Percentiles rank a stretch among this genome's conserved stretches.
These are phyloP conservation scores for Dendrobium huoshanense DNA, from an alignment of 106 monocot genomes.

Conservation along the genomic window DNA sequence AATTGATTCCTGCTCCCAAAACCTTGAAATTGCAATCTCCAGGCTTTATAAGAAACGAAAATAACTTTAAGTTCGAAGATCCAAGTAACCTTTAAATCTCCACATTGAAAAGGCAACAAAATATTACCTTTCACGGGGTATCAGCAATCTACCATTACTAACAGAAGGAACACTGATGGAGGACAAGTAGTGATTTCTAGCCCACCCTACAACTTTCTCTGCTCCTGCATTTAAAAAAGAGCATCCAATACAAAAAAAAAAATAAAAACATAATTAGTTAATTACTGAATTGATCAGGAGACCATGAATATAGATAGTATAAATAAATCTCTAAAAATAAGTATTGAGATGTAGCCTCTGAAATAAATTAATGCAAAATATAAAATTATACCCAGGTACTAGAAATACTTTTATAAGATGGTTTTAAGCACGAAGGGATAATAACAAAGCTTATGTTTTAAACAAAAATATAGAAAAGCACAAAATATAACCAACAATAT, in stretches of 20 bases:
- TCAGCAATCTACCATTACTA: constrained; percentile 50
- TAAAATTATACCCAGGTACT: not conserved
- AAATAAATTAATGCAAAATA: not conserved
- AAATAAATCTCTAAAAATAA: not conserved
- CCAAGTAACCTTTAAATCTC: not conserved
- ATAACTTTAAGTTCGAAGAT: not conserved
- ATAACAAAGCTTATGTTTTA: not conserved
- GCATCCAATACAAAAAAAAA: not conserved
- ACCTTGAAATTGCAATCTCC: constrained; percentile 71
- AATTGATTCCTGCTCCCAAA: constrained; percentile 54
- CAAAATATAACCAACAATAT: not conserved
- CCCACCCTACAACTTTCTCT: constrained; percentile 86
- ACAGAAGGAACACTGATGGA: constrained; percentile 45
- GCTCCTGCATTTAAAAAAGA: constrained; percentile 46
- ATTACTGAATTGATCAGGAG: not conserved
- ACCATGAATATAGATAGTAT: not conserved
- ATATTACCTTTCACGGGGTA: constrained; percentile 80
- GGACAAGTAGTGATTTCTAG: constrained; percentile 84
- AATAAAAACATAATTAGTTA: not conserved
- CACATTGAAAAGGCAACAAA: not conserved
- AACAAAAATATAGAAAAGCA: not conserved
- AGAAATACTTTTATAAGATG: not conserved
- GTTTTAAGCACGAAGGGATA: not conserved
- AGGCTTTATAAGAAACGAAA: constrained; percentile 40
- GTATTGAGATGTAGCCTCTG: not conserved